Evolutionary conservation across 345 rosid species (phyloP).

Genomic region (Noccaea caerulescens): DNA sequence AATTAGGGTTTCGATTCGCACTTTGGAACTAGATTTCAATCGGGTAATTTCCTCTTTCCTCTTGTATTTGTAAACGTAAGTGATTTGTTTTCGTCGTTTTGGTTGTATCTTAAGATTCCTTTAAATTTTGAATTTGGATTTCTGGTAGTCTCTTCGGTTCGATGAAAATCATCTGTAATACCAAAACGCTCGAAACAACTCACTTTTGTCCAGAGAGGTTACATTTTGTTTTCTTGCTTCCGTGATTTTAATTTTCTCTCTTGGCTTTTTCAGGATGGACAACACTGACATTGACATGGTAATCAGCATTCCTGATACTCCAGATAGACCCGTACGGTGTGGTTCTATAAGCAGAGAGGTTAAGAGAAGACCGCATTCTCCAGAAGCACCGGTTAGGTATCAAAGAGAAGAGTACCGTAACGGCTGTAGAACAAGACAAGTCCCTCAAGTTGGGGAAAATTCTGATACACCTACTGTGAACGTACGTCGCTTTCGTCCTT

Average conservation of each 20-base stretch:
- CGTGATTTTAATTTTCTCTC: constrained; percentile 4
- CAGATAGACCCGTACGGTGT: constrained; percentile 60
- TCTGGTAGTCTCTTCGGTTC: too few relatives aligned
- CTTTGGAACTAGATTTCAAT: constrained; percentile 19
- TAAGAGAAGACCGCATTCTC: constrained; percentile 46
- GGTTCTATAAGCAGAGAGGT: constrained; percentile 32
- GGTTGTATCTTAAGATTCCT: neutral
- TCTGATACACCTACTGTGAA: constrained; percentile 43
- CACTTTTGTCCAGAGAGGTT: neutral
- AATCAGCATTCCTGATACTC: constrained; percentile 74
- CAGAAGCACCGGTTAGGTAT: constrained; percentile 41
- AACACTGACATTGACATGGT: constrained; percentile 67
- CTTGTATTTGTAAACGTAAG: neutral
- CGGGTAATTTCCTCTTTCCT: constrained; percentile 27
- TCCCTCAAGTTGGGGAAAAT: constrained; percentile 42
- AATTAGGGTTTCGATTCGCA: constrained; percentile 39
- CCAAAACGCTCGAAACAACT: neutral
- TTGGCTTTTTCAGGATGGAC: constrained; percentile 58
- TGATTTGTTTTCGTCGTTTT: neutral
- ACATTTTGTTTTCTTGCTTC: neutral
- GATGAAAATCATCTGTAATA: too few relatives aligned
- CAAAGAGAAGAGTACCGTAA: constrained; percentile 46
- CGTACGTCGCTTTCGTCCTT: constrained; percentile 30
- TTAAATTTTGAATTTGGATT: neutral
- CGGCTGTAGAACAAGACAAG: constrained; percentile 41